phyloP scores from a whole-genome alignment of 1,284 basidiomycete species.

The Paramarasmius palmivorus region DNA sequence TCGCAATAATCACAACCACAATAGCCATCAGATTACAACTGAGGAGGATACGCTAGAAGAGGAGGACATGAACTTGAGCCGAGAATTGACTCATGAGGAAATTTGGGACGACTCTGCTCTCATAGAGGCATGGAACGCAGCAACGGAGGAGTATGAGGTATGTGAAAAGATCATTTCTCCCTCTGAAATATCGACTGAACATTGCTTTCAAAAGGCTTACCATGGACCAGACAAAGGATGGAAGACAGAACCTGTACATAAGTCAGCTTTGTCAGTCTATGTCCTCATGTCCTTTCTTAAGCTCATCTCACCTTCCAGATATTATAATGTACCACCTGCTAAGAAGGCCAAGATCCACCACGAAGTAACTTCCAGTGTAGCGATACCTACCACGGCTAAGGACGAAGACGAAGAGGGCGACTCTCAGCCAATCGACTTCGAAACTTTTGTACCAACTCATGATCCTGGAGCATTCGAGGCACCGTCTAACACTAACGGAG shows the following conservation, averaged over 20 bases:
- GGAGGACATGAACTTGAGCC: slow-evolving; percentile 49
- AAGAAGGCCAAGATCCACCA: slow-evolving; percentile 26
- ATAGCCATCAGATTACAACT: slow-evolving; percentile 25
- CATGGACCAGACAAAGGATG: slow-evolving; percentile 70
- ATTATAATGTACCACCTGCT: slow-evolving; percentile 71
- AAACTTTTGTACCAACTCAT: slow-evolving; percentile 67
- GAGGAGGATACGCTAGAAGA: slow-evolving; percentile 22
- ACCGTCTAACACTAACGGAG: slow-evolving; percentile 23
- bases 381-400: slow-evolving; percentile 11
- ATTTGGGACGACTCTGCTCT: slow-evolving; percentile 84
- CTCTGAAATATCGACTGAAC: slow-evolving; percentile 9
- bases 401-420: slow-evolving; percentile 33
- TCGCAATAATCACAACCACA: background rate
- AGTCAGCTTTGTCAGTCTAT: slow-evolving; percentile 63
- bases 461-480: slow-evolving; percentile 53
- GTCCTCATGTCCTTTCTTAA: slow-evolving; percentile 2
- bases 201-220: slow-evolving; percentile 41
- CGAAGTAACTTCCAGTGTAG: slow-evolving; percentile 2
- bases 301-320: slow-evolving; percentile 41
- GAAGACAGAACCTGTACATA: slow-evolving; percentile 68
- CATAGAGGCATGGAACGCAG: slow-evolving; percentile 79
- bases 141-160: slow-evolving; percentile 75
- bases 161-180: slow-evolving; percentile 5
- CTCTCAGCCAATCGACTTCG: slow-evolving; percentile 65
- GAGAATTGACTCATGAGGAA: slow-evolving; percentile 67